These are phyloP conservation scores for Magnusiomyces tetraspermus DNA, from an alignment of 1,139 yeast species.

Conservation along the genomic window DNA sequence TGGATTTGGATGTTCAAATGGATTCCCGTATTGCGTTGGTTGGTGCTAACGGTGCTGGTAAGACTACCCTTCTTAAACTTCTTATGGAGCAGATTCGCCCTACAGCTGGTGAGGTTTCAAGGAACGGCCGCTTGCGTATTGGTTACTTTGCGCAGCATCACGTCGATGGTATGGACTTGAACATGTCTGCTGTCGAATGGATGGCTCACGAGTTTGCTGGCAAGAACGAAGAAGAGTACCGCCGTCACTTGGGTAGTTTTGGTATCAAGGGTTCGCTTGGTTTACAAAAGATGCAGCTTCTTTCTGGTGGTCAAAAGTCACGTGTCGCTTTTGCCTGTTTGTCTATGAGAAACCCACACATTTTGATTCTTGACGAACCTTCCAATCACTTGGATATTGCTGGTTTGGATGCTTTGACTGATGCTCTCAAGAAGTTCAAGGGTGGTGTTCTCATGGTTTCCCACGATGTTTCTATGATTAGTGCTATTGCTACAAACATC, in stretches of 20 bases:
- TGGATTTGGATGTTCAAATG: conserved; percentile 84
- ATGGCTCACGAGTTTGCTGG: conserved; percentile 88
- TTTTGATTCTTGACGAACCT: conserved; percentile 92
- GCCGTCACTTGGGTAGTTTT: conserved; percentile 92
- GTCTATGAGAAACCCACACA: conserved; percentile 86
- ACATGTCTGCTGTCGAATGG: conserved; percentile 87
- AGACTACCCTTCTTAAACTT: conserved; percentile 81
- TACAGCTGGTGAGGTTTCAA: conserved; percentile 59
- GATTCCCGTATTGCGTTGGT: conserved; percentile 92
- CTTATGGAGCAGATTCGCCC: conserved; percentile 74
- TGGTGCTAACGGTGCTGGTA: conserved; percentile 99
- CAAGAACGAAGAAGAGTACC: conserved; percentile 89
- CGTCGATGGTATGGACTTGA: conserved; percentile 92
- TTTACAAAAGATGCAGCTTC: conserved; percentile 75
- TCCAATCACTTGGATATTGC: conserved; percentile 97
- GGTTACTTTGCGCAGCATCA: conserved; percentile 99
- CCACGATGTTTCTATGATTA: conserved; percentile 88
- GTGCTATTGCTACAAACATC: conserved; percentile 80
- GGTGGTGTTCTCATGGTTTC: conserved; percentile 98
- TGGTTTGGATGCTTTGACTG: conserved; percentile 91
- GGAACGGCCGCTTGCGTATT: conserved; percentile 78
- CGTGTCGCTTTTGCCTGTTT: conserved; percentile 96
- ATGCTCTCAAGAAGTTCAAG: conserved; percentile 74
- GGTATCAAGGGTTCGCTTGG: conserved; percentile 95
- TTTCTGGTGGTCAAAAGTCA: conserved; percentile 97